Evolutionary conservation across 225 moss, liverwort and hornwort species (phyloP), one percentile per base, ranked within the genome.

Genomic region (Takakia lepidozioides): DNA sequence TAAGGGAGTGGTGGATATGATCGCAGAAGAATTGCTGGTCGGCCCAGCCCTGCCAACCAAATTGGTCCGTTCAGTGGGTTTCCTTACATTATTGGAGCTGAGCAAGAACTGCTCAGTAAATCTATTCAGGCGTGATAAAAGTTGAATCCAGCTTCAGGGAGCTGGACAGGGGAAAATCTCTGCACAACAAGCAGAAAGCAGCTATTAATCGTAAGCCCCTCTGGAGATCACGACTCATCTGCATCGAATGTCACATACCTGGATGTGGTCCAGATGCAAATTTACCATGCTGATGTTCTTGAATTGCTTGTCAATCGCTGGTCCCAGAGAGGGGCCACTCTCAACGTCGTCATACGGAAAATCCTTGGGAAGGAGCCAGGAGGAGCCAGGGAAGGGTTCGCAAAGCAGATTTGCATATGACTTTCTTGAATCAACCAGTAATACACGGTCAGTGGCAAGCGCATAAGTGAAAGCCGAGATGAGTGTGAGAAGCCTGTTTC

Each of bases 381-480:
- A 79, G 0, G 79, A 73, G 1, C 35, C 61, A 1, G 52, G 66
- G 28, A 86, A 80, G 0, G 83, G 79, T 19, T 83, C 72, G 25
- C 86, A 83, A 17, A 87, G 38, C 23, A 83, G 65, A 6, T 69
- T 39, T 29, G 55, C 43, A 27, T 70, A 64, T 40, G 38, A 58
- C 1, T 45, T 44, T 23, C 60, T 43, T 7, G 78, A 39, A 16
- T 86, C 75, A 43, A 83, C 61, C 46, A 87, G 29, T 41, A 83
- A 67, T 0, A 83, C 48, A 27, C 63, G 62, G 46, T 80, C 75
- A 1, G 83, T 86, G 2, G 79, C 76, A 1, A 87, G 35, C 7
- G 56, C 83, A 47, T 60, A 87, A 8, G 70, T 49, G 10, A 83
- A 60, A 1, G 83, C 83, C 5, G 86, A 76, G 1, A 61, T 79